A percentile compares a stretch with the other conserved stretches of the same genome.
Conservation (phyloP, 805 yeast species). For the Hanseniaspora vineae region DNA sequence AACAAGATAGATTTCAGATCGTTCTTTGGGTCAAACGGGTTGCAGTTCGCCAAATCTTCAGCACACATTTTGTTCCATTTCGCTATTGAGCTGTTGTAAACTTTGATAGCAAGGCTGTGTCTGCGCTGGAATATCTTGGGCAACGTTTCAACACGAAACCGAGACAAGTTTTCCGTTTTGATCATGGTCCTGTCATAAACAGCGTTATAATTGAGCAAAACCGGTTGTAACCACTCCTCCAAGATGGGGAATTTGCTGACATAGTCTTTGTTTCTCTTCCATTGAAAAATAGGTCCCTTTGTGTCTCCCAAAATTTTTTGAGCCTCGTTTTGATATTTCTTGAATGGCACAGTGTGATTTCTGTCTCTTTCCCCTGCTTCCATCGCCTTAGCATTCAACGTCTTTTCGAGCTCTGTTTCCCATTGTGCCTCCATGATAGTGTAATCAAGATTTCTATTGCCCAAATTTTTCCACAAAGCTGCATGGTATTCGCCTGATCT, state of each 20-base stretch:
- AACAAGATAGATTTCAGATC: neutral
- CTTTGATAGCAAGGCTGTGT: constrained; percentile 11
- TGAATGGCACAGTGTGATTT: neutral
- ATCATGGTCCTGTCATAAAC: no score
- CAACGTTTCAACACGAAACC: constrained; percentile 10
- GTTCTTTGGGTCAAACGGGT: neutral
- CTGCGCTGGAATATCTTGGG: constrained; percentile 9
- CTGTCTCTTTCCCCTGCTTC: neutral
- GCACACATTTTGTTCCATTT: constrained; percentile 12
- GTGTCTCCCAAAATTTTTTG: neutral
- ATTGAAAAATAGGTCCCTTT: neutral
- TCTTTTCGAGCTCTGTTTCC: constrained; percentile 12
- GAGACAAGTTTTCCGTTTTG: constrained; percentile 5
- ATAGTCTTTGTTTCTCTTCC: neutral
- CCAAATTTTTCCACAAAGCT: constrained; percentile 6
- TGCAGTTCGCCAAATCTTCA: constrained; percentile 3
- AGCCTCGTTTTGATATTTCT: neutral
- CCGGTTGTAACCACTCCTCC: constrained; percentile 18
- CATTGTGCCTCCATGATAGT: constrained; percentile 20
- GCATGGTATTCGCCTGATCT: constrained; percentile 11
- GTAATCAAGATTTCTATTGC: neutral
- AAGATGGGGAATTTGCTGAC: neutral
- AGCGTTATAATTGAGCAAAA: constrained; percentile 5
- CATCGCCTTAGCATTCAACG: neutral
- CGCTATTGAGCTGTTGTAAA: constrained; percentile 14